Evolutionary conservation across 345 rosid species (phyloP), one percentile per base, ranked within the genome.

Genomic region (Hirschfeldia incana): DNA sequence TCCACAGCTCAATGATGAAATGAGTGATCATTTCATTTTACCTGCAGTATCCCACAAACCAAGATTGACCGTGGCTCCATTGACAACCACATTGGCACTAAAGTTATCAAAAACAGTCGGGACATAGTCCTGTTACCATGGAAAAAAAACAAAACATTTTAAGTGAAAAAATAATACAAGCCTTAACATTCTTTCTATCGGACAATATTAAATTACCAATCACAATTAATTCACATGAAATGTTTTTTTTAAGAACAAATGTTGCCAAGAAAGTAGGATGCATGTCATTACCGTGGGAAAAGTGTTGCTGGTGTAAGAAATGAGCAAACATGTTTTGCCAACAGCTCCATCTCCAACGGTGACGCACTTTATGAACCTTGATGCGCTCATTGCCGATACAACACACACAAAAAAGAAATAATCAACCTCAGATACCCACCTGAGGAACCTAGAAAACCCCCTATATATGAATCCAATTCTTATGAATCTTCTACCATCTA

Each of bases 31-130:
- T 49, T 49, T 29, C 17, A 49, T 49, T 46, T 49, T 85, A 92
- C 97, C 97, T 33, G 94, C 97, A 81, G 98, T 91, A 86, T 94
- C 98, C 98, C 98, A 94, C 79, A 92, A 83, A 13, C 97, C 98
- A 62, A 94, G 87, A 79, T 94, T 94, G 26, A 94, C 90, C 9
- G 97, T 92, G 72, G 69, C 76, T n/a, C 98, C 97, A 33, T 94
- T 88, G 70, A 94, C 99, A 64, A 89, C 90, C 57, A 91, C 97
- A 88, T 93, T 91, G 0, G 99, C 97, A 74, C 98, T 94, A 82
- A 94, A 94, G 82, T 94, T 94, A 86, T 91, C 98, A 32, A 91
- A 92, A 26, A 93, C 98, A 8, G 98, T 92, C 0, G 94, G 98
- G 16, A 94, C 95, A 76, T 94, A 92, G 65, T 93, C 96, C 95